These are phyloP conservation scores for Akanthomyces muscarius DNA, from an alignment of 2,329 filamentous ascomycete genomes.

Conservation along the genomic window DNA sequence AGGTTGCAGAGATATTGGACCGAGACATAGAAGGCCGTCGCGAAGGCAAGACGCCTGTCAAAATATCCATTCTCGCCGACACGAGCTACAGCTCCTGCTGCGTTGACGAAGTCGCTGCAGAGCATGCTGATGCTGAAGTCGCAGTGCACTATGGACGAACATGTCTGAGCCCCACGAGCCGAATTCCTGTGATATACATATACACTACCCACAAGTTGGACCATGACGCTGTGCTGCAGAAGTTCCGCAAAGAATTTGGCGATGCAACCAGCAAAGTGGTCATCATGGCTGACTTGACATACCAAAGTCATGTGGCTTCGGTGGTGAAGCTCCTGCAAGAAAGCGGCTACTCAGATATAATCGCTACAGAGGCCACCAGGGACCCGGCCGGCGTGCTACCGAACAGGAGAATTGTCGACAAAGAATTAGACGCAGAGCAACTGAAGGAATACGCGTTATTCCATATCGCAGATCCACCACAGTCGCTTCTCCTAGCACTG, in stretches of 20 bases:
- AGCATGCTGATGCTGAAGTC: slow-evolving; percentile 85
- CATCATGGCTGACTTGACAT: slow-evolving; percentile 87
- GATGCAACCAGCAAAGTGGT: slow-evolving; percentile 62
- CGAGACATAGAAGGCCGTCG: slow-evolving; percentile 25
- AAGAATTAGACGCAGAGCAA: slow-evolving; percentile 36
- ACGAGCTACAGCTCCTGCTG: slow-evolving; percentile 97
- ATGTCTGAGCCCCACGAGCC: slow-evolving; percentile 83
- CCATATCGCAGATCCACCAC: slow-evolving; percentile 77
- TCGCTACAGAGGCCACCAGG: slow-evolving; percentile 68
- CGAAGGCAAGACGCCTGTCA: slow-evolving; percentile 21
- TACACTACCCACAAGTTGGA: slow-evolving; percentile 75
- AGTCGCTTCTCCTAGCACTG: slow-evolving; percentile 80
- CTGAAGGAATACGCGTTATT: slow-evolving; percentile 72
- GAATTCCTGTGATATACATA: slow-evolving; percentile 84
- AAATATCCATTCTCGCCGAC: slow-evolving; percentile 83
- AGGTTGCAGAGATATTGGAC: slow-evolving; percentile 61
- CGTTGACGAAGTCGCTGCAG: slow-evolving; percentile 92
- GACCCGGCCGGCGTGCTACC: slow-evolving; percentile 78
- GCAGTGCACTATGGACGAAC: slow-evolving; percentile 93
- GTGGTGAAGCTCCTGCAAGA: slow-evolving; percentile 53
- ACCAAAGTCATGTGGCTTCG: slow-evolving; percentile 65
- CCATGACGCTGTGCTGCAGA: slow-evolving; percentile 48
- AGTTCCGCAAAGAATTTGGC: slow-evolving; percentile 67
- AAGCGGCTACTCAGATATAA: slow-evolving; percentile 65
- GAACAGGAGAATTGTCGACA: slow-evolving; percentile 65